Conservation (phyloP, 2,329 filamentous ascomycete species). For the Epichloe gansuensis region DNA sequence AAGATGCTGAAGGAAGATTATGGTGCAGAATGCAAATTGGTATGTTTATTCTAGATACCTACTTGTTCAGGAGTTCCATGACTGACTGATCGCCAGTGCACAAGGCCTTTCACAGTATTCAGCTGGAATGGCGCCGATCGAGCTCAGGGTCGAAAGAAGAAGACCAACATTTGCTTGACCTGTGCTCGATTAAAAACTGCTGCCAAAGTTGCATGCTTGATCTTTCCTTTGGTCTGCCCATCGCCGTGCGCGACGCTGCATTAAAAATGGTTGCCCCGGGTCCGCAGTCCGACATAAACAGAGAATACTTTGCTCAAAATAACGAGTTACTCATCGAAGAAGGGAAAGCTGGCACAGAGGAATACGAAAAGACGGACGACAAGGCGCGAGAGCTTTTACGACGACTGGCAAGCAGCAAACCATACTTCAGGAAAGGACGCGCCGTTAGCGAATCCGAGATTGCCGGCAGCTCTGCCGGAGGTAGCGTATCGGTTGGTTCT, state of each 20-base stretch:
- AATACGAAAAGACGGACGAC: constrained; percentile 94
- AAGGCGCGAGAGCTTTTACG: constrained; percentile 83
- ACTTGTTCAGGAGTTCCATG: neutral
- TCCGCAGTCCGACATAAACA: constrained; percentile 82
- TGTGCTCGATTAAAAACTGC: constrained; percentile 98
- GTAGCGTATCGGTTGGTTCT: constrained; percentile 39
- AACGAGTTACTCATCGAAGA: constrained; percentile 94
- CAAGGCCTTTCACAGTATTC: constrained; percentile 90
- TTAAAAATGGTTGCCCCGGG: constrained; percentile 96
- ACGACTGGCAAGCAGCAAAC: constrained; percentile 79
- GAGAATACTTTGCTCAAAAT: constrained; percentile 96
- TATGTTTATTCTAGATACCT: constrained; percentile 13
- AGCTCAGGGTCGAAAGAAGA: constrained; percentile 75
- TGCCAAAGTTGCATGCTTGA: constrained; percentile 99
- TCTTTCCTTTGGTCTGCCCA: constrained; percentile 86
- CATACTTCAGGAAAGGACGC: constrained; percentile 84
- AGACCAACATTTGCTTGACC: constrained; percentile 90
- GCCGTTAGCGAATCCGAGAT: constrained; percentile 48
- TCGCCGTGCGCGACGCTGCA: constrained; percentile 88
- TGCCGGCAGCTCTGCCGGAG: constrained; percentile 26
- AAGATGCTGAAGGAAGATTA: constrained; percentile 99
- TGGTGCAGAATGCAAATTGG: constrained; percentile 70
- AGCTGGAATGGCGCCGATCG: constrained; percentile 83
- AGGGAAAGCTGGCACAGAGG: constrained; percentile 71
- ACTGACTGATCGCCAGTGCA: constrained; percentile 43